Conservation (phyloP, 1,139 yeast genomes). For the Hemisphaericaspora xylanilytica region DNA sequence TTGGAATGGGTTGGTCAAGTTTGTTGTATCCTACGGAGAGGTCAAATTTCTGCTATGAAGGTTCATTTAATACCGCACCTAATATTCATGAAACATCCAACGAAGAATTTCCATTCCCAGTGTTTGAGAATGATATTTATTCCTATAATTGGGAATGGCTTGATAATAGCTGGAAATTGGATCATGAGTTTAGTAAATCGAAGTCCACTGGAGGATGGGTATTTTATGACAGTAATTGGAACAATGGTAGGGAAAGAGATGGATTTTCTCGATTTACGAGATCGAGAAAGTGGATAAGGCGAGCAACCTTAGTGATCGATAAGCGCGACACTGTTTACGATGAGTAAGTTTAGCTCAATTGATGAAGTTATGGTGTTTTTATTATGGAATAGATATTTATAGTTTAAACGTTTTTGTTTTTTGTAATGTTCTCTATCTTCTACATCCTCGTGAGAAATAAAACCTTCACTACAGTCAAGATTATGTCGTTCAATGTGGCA, state of each 20-base stretch:
- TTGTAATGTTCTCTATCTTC: too few relatives aligned
- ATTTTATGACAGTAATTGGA: slow-evolving; percentile 54
- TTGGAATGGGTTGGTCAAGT: slow-evolving; percentile 60
- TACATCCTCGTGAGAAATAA: too few relatives aligned
- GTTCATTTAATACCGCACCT: slow-evolving; percentile 33
- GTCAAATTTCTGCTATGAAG: slow-evolving; percentile 44
- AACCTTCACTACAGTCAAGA: too few relatives aligned
- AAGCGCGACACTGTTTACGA: slow-evolving; percentile 32
- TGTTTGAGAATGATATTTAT: slow-evolving; percentile 40
- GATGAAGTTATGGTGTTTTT: not conserved
- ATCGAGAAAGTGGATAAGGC: slow-evolving; percentile 49
- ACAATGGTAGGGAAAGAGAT: slow-evolving; percentile 36
- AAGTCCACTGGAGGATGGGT: slow-evolving; percentile 50
- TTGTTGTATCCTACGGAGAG: slow-evolving; percentile 52
- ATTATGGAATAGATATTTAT: too few relatives aligned
- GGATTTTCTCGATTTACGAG: slow-evolving; percentile 53
- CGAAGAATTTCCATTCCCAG: slow-evolving; percentile 45
- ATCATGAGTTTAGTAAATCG: slow-evolving; percentile 35
- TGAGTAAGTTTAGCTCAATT: slow-evolving; percentile 17
- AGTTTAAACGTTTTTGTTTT: too few relatives aligned
- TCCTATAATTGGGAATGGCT: slow-evolving; percentile 55
- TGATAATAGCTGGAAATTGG: slow-evolving; percentile 50
- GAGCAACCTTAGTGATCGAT: slow-evolving; percentile 46
- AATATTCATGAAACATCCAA: slow-evolving; percentile 21
- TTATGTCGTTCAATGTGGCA: too few relatives aligned